These are phyloP conservation scores for Aspergillus sparsus DNA, from an alignment of 495 filamentous ascomycete species.

Conservation along the genomic window DNA sequence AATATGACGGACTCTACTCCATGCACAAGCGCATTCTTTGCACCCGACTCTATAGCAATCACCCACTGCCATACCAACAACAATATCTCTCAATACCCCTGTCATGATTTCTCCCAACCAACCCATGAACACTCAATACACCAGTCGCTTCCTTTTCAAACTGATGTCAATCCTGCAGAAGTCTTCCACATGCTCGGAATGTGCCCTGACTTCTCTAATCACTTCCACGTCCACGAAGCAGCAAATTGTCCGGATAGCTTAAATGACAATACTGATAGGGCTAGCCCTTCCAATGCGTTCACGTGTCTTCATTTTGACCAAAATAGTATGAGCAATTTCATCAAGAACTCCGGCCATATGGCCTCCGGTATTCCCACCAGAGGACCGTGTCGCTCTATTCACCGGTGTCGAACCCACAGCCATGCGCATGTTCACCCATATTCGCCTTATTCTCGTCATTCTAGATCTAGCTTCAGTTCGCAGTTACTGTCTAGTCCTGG, in stretches of 20 bases:
- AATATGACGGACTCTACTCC: conserved; percentile 21
- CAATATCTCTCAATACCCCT: conserved; percentile 35
- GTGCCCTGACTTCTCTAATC: conserved; percentile 39
- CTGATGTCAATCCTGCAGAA: conserved; percentile 41
- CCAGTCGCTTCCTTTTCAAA: conserved; percentile 30
- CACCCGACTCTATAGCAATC: conserved; percentile 33
- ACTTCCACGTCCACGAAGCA: conserved; percentile 31
- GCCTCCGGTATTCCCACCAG: conserved; percentile 25
- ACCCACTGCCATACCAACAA: conserved; percentile 40
- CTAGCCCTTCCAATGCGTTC: conserved; percentile 24
- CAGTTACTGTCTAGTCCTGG: conserved; percentile 43
- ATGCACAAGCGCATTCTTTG: conserved; percentile 31
- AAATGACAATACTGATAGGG: conserved; percentile 19
- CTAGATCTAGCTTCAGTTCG: conserved; percentile 46
- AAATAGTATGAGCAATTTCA: conserved; percentile 17
- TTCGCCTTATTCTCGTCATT: conserved; percentile 46
- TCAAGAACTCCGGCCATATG: conserved; percentile 36
- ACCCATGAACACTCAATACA: conserved; percentile 29
- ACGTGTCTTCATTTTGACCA: conserved; percentile 34
- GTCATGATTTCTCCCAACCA: conserved; percentile 39
- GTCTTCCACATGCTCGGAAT: conserved; percentile 47
- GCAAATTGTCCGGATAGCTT: conserved; percentile 19
- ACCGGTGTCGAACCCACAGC: conserved; percentile 39
- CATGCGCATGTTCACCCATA: conserved; percentile 42
- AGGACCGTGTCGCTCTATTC: conserved; percentile 39